A percentile compares a stretch with the other conserved stretches of the same genome.
These are phyloP conservation scores for Alternaria angustiovoidea DNA, from an alignment of 2,329 filamentous ascomycete species.

Conservation along the genomic window DNA sequence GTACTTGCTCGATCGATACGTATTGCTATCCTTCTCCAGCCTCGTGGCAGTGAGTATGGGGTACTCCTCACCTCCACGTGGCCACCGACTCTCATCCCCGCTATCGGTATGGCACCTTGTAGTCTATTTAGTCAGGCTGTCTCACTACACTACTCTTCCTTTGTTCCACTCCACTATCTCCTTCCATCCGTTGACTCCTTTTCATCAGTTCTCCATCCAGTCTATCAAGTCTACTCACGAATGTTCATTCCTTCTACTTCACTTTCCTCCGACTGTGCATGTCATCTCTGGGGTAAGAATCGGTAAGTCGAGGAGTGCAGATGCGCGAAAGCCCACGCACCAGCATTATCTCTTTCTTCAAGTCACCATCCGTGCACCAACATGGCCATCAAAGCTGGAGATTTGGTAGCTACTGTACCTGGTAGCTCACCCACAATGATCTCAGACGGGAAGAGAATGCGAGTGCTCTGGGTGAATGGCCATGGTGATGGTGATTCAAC, in stretches of 20 bases:
- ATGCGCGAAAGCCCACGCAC: neutral
- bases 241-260: neutral
- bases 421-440: slow-evolving; percentile 25
- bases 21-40: neutral
- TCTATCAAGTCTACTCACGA: neutral
- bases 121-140: neutral
- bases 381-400: slow-evolving; percentile 5
- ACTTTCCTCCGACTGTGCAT: neutral
- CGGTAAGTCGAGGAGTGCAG: neutral
- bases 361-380: neutral
- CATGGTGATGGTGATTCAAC: slow-evolving; percentile 48
- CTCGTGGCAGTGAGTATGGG: neutral
- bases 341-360: neutral
- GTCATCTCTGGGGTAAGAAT: neutral
- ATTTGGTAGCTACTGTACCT: slow-evolving; percentile 6
- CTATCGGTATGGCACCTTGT: neutral
- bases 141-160: neutral
- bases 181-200: neutral
- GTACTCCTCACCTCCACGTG: neutral
- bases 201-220: neutral
- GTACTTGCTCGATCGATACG: neutral
- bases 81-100: neutral
- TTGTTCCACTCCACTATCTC: neutral
- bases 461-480: slow-evolving; percentile 50
- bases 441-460: slow-evolving; percentile 40